Base-by-base conservation (phyloP, 768 basidiomycete species). In the Roridomyces roridus region DNA sequence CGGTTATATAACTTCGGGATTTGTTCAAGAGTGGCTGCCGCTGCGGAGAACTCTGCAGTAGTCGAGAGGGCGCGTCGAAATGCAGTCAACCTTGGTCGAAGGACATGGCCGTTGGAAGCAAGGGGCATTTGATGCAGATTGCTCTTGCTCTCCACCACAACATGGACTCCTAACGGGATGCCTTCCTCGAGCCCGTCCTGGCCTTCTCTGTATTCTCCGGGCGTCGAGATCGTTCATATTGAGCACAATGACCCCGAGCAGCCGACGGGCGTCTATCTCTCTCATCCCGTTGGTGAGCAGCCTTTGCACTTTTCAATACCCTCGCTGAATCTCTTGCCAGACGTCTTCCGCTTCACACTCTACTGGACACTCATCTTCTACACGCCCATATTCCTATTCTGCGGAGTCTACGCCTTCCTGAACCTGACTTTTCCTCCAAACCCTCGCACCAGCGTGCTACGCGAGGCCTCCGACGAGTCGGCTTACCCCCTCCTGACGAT, bases 301-400 rank as follows among this genome's bases (percentile, higher is more conserved):
- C 5, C 23, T 48, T 51, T 8, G 24, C n/a, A 39, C 12, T 20
- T 18, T 21, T 35, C 50, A 26, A 24, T 29, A n/a, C 41, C 28
- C 23, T 44, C 41, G 28, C 25, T 26, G 23, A 40, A 56, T 29
- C 17, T 46, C 24, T 5, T 24, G 17, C 28, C 36, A 83, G 81
- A 84, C 57, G 67, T 83, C 23, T 82, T 84, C 65, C 75, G 74
- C 31, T 83, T 83, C 68, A 83, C 81, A 23, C 67, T 84, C 17
- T 83, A 79, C 55, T 84, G 82, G 82, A 80, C 74, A 17, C 70
- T 83, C 12, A 67, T 80, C 34, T 79, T 82, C 50, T 82, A 83
- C 67, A 77, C 74, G 0, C 82, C 81, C 28, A 62, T 80, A n/a
- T 83, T 83, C 60, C 56, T 81, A 42, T 40, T 77, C 36, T 82